phyloP scores from a whole-genome alignment of 108 stramenopile genomes.

The Nitzschia sp. region DNA sequence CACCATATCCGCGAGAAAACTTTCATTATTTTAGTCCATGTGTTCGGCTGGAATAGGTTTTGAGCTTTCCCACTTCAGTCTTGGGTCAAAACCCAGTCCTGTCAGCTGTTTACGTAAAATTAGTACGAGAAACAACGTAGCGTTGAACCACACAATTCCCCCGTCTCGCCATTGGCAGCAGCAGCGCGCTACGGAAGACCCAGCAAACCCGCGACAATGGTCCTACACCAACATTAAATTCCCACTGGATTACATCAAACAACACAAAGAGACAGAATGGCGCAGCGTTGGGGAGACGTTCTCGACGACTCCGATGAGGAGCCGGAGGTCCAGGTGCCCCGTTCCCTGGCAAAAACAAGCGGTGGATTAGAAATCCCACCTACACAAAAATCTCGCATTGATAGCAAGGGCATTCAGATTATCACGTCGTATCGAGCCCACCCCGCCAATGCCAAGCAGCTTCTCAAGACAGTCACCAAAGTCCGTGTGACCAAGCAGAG shows the following conservation, averaged over 20 bases:
- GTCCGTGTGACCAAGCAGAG: conserved; percentile 59
- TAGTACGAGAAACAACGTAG: background rate
- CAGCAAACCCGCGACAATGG: background rate
- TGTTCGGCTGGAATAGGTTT: background rate
- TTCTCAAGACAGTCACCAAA: conserved; percentile 81
- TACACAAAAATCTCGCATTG: conserved; percentile 80
- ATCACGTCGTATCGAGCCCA: conserved; percentile 79
- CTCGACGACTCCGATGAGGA: conserved; percentile 58
- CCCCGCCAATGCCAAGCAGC: conserved; percentile 64
- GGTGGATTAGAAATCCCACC: conserved; percentile 72
- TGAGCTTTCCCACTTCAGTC: background rate
- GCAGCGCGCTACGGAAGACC: background rate
- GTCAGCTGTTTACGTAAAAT: background rate
- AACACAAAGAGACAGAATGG: conserved; percentile 26
- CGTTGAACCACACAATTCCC: background rate
- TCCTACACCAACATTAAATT: background rate
- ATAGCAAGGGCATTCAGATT: conserved; percentile 85
- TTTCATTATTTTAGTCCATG: too few relatives aligned
- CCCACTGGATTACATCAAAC: background rate
- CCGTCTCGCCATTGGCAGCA: background rate
- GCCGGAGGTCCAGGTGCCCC: conserved; percentile 3
- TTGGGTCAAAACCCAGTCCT: background rate
- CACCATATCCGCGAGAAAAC: too few relatives aligned
- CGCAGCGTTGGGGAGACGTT: conserved; percentile 61
- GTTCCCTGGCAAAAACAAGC: background rate